These are phyloP conservation scores for Venturia pyrina DNA, from an alignment of 2,329 filamentous ascomycete genomes.

Conservation along the genomic window DNA sequence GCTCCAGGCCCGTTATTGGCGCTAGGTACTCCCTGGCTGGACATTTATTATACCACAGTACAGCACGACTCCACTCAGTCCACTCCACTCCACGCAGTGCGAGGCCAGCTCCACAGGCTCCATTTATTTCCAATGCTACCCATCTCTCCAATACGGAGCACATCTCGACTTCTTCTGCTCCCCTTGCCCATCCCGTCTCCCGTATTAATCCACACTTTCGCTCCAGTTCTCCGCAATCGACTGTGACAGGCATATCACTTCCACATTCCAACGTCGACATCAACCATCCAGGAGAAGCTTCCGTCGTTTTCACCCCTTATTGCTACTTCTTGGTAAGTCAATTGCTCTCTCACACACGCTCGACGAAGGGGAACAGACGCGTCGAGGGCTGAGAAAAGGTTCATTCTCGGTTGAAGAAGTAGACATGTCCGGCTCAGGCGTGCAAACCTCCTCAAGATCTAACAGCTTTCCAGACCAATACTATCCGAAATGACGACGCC, in stretches of 20 bases:
- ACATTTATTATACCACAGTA: not conserved
- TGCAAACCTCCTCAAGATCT: not conserved
- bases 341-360: not conserved
- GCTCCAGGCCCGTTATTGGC: too few relatives aligned
- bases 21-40: not conserved
- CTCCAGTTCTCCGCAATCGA: not conserved
- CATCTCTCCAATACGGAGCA: not conserved
- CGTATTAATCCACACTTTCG: not conserved
- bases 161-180: not conserved
- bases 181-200: not conserved
- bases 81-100: not conserved
- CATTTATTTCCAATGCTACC: not conserved
- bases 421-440: too few relatives aligned
- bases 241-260: not conserved
- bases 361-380: not conserved
- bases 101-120: not conserved
- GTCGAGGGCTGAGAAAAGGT: not conserved
- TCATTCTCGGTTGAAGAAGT: too few relatives aligned
- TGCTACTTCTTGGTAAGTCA: not conserved
- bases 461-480: not conserved
- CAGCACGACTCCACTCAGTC: not conserved
- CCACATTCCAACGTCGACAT: not conserved
- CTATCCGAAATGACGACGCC: conserved; percentile 24
- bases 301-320: not conserved
- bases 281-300: not conserved